Conservation (phyloP, 2,329 filamentous ascomycete species). For the Tricladium varicosporioides region DNA sequence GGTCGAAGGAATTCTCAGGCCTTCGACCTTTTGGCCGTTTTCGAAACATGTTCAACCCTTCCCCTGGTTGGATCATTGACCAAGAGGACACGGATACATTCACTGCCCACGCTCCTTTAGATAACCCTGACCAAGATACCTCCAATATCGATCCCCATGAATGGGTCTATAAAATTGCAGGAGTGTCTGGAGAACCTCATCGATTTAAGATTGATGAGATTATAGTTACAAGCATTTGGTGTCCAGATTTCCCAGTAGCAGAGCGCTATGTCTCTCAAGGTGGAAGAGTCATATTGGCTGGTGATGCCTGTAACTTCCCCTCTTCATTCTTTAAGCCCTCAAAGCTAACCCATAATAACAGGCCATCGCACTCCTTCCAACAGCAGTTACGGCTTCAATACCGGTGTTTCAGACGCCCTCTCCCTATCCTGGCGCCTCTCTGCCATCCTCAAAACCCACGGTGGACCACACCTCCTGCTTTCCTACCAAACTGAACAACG, state of each 20-base stretch:
- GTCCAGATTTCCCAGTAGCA: conserved; percentile 32
- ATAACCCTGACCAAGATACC: conserved; percentile 8
- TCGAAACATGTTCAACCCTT: conserved; percentile 22
- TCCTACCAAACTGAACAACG: conserved; percentile 30
- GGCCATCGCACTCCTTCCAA: conserved; percentile 34
- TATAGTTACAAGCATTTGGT: conserved; percentile 32
- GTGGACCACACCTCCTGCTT: conserved; percentile 17
- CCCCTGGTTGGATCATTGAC: conserved; percentile 27
- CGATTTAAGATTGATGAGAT: conserved; percentile 36
- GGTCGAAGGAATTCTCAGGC: conserved; percentile 14
- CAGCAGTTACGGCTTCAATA: conserved; percentile 37
- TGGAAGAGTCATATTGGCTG: conserved; percentile 27
- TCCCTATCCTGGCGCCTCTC: conserved; percentile 35
- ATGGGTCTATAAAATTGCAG: conserved; percentile 26
- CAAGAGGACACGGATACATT: conserved; percentile 27
- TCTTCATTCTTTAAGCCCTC: neutral
- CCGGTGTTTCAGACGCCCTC: conserved; percentile 33
- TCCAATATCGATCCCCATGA: conserved; percentile 26
- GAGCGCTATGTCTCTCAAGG: conserved; percentile 22
- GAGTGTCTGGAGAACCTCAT: conserved; percentile 18
- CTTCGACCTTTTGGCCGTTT: conserved; percentile 18
- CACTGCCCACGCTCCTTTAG: conserved; percentile 31
- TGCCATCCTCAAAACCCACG: conserved; percentile 24
- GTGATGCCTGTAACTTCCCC: conserved; percentile 27
- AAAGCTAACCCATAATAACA: neutral